A percentile compares a stretch with the other conserved stretches of the same genome.
Evolutionary conservation across 139 green algal species (phyloP).

Genomic region (Tetradesmus lagerheimii): DNA sequence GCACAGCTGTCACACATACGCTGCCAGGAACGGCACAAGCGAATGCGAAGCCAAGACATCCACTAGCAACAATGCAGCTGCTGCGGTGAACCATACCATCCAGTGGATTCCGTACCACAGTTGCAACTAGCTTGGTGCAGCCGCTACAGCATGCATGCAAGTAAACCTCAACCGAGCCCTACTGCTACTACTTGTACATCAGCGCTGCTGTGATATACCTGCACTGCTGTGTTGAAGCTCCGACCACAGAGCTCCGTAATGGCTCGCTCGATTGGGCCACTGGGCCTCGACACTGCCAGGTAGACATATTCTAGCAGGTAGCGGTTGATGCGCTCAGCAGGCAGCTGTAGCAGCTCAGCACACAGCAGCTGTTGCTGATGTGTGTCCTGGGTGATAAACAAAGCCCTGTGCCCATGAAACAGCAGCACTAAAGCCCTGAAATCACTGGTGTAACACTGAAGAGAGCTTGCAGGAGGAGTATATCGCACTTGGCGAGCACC

Average conservation of each 20-base stretch:
- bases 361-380: slow-evolving; percentile 94
- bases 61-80: not conserved
- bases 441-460: not conserved
- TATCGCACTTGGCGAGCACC: not conserved
- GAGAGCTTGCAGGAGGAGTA: not conserved
- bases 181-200: not conserved
- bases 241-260: slow-evolving; percentile 85
- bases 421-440: not conserved
- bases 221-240: slow-evolving; percentile 88
- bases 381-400: slow-evolving; percentile 79
- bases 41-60: no score
- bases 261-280: slow-evolving; percentile 79
- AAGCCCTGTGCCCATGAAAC: slow-evolving; percentile 69
- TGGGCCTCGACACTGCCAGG: slow-evolving; percentile 74
- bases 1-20: no score
- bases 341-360: slow-evolving; percentile 87
- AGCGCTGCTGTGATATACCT: slow-evolving; percentile 62
- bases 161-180: not conserved
- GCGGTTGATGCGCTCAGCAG: slow-evolving; percentile 79
- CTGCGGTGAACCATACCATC: not conserved
- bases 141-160: not conserved
- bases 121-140: not conserved
- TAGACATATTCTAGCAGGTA: slow-evolving; percentile 93
- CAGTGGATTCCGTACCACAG: not conserved
- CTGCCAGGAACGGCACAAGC: no score